Percentiles rank a stretch among this genome's conserved stretches.
phyloP scores from a whole-genome alignment of 2,329 filamentous ascomycete genomes.

The Exophiala lecanii-corni region DNA sequence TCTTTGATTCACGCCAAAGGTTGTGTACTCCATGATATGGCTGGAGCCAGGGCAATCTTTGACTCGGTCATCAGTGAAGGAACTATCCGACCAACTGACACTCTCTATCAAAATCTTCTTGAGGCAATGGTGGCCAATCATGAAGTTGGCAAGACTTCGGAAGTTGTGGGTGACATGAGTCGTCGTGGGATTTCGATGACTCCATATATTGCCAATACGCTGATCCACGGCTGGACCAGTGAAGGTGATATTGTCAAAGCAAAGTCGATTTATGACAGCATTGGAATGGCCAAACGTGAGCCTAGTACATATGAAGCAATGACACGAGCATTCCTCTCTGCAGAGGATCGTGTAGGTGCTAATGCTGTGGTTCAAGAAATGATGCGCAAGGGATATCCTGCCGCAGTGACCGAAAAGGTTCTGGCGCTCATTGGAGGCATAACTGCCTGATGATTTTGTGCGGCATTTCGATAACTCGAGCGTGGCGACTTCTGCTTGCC shows the following conservation, averaged over 20 bases:
- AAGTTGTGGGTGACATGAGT: slow-evolving; percentile 71
- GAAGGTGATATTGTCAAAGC: slow-evolving; percentile 77
- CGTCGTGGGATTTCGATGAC: slow-evolving; percentile 74
- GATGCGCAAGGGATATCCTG: slow-evolving; percentile 81
- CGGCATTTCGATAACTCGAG: slow-evolving; percentile 9
- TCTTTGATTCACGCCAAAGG: slow-evolving; percentile 94
- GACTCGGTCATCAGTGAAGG: slow-evolving; percentile 68
- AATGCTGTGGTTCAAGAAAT: slow-evolving; percentile 83
- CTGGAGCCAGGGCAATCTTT: slow-evolving; percentile 75
- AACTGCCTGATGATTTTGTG: slow-evolving; percentile 7
- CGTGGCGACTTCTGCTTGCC: slow-evolving; percentile 22
- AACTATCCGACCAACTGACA: slow-evolving; percentile 68
- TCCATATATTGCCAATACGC: slow-evolving; percentile 94
- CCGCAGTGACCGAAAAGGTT: slow-evolving; percentile 89
- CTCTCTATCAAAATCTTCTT: slow-evolving; percentile 93
- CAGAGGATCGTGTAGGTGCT: slow-evolving; percentile 72
- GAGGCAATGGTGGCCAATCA: slow-evolving; percentile 97
- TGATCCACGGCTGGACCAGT: slow-evolving; percentile 94
- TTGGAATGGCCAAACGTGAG: slow-evolving; percentile 75
- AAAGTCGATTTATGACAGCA: slow-evolving; percentile 70
- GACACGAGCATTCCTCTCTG: slow-evolving; percentile 85
- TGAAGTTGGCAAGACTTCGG: slow-evolving; percentile 68
- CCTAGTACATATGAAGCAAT: slow-evolving; percentile 98
- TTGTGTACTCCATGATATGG: slow-evolving; percentile 88
- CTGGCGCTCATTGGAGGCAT: slow-evolving; percentile 69